These are phyloP conservation scores for Aspergillus fructus DNA, from an alignment of 2,329 filamentous ascomycete species.

Conservation along the genomic window DNA sequence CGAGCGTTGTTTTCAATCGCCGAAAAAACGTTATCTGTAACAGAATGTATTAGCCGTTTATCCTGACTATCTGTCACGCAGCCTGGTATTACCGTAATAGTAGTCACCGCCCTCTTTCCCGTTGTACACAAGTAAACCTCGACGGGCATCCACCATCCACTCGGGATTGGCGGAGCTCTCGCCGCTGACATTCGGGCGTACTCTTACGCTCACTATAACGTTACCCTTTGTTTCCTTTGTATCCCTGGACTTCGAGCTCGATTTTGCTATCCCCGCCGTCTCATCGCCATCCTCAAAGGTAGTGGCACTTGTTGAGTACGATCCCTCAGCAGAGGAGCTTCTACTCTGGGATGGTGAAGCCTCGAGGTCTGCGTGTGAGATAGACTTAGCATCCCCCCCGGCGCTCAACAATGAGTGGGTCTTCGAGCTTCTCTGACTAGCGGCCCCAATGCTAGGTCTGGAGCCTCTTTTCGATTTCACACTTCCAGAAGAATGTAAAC, in stretches of 20 bases:
- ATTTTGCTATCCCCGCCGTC: conserved; percentile 33
- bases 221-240: conserved; percentile 85
- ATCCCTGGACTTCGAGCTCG: conserved; percentile 55
- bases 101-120: conserved; percentile 93
- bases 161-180: conserved; percentile 70
- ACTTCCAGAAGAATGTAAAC: conserved; percentile 30
- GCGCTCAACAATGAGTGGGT: conserved; percentile 78
- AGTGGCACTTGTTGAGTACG: conserved; percentile 85
- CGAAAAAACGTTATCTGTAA: conserved; percentile 89
- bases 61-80: conserved; percentile 12
- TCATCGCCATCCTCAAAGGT: conserved; percentile 80
- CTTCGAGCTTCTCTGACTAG: conserved; percentile 50
- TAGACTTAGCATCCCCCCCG: conserved; percentile 72
- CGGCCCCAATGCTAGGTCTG: conserved; percentile 56
- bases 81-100: conserved; percentile 71
- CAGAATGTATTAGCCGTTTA: conserved; percentile 11
- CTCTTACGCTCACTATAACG: conserved; percentile 90
- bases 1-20: conserved; percentile 90
- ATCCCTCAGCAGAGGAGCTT: conserved; percentile 88
- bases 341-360: conserved; percentile 85
- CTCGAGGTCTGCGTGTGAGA: conserved; percentile 67
- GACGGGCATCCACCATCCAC: conserved; percentile 87
- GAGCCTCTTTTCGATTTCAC: conserved; percentile 56
- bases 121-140: conserved; percentile 75
- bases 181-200: conserved; percentile 72